phyloP scores from a whole-genome alignment of 331 rosid genomes.

The Spiraea crenata region DNA sequence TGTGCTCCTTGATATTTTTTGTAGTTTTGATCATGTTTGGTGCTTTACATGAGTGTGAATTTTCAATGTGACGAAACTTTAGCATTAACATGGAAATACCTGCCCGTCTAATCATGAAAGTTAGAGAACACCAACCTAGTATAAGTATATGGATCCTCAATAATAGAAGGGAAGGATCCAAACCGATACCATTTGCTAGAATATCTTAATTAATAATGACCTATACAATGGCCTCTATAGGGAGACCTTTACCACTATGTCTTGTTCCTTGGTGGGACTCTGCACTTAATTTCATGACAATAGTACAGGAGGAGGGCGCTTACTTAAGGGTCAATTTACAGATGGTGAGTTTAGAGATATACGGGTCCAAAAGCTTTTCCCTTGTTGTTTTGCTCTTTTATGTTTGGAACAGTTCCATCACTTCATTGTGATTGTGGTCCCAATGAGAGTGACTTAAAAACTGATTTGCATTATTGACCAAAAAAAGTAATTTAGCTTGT shows the following conservation, averaged over 20 bases:
- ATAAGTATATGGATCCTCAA: not conserved
- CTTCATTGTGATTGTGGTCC: constrained; percentile 6
- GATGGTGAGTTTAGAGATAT: not conserved
- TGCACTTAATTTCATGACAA: not conserved
- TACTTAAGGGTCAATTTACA: not conserved
- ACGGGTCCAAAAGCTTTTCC: constrained; percentile 11
- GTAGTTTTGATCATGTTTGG: not conserved
- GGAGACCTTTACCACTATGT: not conserved
- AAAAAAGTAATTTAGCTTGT: not conserved
- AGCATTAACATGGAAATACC: not conserved
- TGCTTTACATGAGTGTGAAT: not conserved
- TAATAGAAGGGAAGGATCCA: not conserved
- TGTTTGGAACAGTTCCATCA: not conserved
- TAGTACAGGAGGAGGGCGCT: not conserved
- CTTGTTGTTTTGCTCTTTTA: not conserved
- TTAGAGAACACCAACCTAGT: not conserved
- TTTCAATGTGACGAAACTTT: not conserved
- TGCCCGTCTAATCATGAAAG: not conserved
- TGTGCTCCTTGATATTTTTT: not conserved
- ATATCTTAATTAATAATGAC: not conserved
- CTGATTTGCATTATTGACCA: too few species aligned
- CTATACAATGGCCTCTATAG: not conserved
- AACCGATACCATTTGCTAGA: not conserved
- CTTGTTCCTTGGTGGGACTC: not conserved
- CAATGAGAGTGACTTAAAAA: not conserved